These are phyloP conservation scores for Penicillium daleae DNA, from an alignment of 495 filamentous ascomycete genomes.

Conservation along the genomic window DNA sequence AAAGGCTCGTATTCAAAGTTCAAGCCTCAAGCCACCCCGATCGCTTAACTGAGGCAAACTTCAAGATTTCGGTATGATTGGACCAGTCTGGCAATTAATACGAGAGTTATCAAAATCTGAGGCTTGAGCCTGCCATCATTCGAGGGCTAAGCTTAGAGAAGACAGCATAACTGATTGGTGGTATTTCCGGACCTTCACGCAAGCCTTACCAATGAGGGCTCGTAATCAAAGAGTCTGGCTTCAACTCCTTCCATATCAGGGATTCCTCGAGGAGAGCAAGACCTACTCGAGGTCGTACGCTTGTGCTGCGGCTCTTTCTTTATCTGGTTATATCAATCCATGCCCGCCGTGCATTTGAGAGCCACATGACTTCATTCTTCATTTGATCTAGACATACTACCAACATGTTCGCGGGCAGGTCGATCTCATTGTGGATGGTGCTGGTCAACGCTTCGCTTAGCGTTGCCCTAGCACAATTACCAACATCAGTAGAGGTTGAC, in stretches of 20 bases:
- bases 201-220: not conserved
- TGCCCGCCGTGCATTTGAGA: not conserved
- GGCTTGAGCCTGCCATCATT: too few relatives aligned
- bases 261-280: not conserved
- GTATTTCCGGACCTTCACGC: not conserved
- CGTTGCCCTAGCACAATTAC: not conserved
- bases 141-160: too few relatives aligned
- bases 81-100: not conserved
- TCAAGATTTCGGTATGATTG: not conserved
- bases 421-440: not conserved
- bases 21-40: too few relatives aligned
- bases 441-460: not conserved
- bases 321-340: not conserved
- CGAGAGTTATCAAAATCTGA: not conserved
- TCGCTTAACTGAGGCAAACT: not conserved
- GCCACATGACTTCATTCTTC: not conserved
- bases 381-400: too few relatives aligned
- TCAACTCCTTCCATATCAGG: not conserved
- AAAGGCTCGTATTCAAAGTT: not conserved
- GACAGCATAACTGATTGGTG: too few relatives aligned
- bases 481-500: not conserved
- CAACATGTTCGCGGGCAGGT: not conserved
- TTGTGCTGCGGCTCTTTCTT: not conserved
- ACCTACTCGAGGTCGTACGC: not conserved
- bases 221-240: not conserved